Evolutionary conservation across 805 yeast species (phyloP).

Genomic region (Cyberlindnera mycetangii): DNA sequence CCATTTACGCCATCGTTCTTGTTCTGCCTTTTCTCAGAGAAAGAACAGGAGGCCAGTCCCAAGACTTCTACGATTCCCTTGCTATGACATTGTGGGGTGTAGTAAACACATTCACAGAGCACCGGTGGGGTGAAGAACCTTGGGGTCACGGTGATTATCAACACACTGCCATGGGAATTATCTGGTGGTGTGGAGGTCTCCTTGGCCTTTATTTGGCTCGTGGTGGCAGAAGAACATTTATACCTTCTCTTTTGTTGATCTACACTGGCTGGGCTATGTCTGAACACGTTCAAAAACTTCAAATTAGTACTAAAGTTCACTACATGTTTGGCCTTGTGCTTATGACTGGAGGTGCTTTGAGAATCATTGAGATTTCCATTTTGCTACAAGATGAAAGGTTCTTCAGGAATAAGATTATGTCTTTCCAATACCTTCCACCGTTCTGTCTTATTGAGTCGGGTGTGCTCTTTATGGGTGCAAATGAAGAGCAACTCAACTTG

Average conservation of each 20-base stretch:
- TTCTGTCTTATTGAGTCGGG: conserved; percentile 79
- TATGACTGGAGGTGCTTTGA: conserved; percentile 70
- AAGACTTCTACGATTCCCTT: conserved; percentile 80
- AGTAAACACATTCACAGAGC: conserved; percentile 93
- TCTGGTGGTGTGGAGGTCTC: conserved; percentile 95
- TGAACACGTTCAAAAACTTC: conserved; percentile 75
- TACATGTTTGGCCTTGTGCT: conserved; percentile 79
- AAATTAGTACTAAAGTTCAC: conserved; percentile 83
- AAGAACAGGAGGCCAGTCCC: conserved; percentile 51
- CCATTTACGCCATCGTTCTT: conserved; percentile 61
- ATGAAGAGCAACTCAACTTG: conserved; percentile 76
- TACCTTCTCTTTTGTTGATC: conserved; percentile 79
- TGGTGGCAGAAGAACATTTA: conserved; percentile 62
- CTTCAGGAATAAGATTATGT: conserved; percentile 43
- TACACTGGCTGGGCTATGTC: conserved; percentile 96
- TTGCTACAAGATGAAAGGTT: conserved; percentile 60
- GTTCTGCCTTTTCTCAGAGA: conserved; percentile 72
- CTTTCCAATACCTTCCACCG: conserved; percentile 88
- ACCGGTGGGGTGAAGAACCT: conserved; percentile 84
- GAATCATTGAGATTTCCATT: conserved; percentile 79
- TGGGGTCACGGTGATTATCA: conserved; percentile 95
- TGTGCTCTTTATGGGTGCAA: conserved; percentile 85
- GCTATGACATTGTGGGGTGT: conserved; percentile 89
- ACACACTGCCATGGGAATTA: conserved; percentile 93
- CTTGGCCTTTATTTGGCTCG: conserved; percentile 76